Base-by-base conservation (phyloP, 345 rosid species). In the Limnanthes douglasii region DNA sequence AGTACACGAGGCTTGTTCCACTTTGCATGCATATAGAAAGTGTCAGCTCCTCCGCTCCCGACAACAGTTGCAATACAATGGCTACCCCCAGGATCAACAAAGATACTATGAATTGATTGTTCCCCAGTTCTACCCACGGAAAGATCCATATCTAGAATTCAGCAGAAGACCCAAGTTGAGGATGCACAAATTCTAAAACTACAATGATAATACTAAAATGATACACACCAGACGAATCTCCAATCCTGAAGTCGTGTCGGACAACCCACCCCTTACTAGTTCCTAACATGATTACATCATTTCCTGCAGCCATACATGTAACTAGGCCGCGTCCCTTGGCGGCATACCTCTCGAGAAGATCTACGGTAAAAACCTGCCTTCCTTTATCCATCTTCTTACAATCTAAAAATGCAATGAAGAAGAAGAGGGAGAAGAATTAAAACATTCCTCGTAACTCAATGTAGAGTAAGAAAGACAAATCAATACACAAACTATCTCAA, bases 71-170 rank as follows among this genome's bases (percentile, higher is more conserved):
- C 82, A 47, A 90, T 61, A 42, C 98, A 90, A 32, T 90, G 98
- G 54, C 94, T 75, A 17, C 98, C 98, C 8, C 96, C 96, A 35
- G 98, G 98, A 62, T 90, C 96, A 39, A 84, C 88, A 56, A 84
- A 90, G 52, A 80, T 93, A 60, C 69, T 70, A 61, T 80, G 96
- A 36, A 90, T 60, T 1, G 88, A 78, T 61, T 75, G 94, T 54
- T 90, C 98, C 19, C 94, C 98, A 39, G 75, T 56, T 50, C 96
- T 65, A 27, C 88, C 98, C 21, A 26, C 73, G 15, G 94, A 75
- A 15, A 90, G 78, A 78, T 90, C 98, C 50, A 75, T 65, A 50
- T 90, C 98, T 90, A 53, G 2, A 4, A 1, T 23, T 21, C 3
- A 5, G 6, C 14, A 12, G 0, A 23, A 40, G 16, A 45, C 0